Evolutionary conservation across 2,329 filamentous ascomycete species (phyloP).

Genomic region (Fusarium mundagurra): DNA sequence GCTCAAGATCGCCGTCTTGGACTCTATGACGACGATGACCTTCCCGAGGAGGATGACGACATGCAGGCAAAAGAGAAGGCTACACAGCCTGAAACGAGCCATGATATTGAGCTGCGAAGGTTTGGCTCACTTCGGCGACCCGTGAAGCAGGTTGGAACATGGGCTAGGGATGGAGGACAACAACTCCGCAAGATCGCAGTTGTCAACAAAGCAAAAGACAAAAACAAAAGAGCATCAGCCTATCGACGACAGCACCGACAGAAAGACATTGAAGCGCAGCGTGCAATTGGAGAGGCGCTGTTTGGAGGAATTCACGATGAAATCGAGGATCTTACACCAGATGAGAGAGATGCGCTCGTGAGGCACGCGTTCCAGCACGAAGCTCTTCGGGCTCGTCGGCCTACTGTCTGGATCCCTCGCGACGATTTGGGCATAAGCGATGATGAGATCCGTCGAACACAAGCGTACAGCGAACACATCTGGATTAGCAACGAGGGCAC

Average conservation of each 20-base stretch:
- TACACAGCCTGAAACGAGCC: too few relatives aligned
- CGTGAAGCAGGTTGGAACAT: conserved; percentile 53
- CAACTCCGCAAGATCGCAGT: conserved; percentile 57
- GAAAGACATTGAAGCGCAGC: conserved; percentile 77
- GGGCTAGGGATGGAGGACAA: conserved; percentile 57
- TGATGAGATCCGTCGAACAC: conserved; percentile 85
- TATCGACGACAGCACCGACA: conserved; percentile 60
- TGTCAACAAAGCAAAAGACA: conserved; percentile 36
- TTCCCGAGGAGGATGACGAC: conserved; percentile 55
- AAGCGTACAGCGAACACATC: conserved; percentile 78
- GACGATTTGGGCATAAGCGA: conserved; percentile 92
- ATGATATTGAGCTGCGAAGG: conserved; percentile 50
- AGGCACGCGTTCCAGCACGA: conserved; percentile 91
- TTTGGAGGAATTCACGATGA: conserved; percentile 92
- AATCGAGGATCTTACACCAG: conserved; percentile 91
- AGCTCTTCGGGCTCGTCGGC: conserved; percentile 83
- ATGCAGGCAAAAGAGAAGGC: too few relatives aligned
- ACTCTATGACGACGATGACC: conserved; percentile 62
- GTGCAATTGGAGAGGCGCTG: conserved; percentile 78
- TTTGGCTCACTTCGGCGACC: conserved; percentile 54
- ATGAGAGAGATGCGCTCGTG: conserved; percentile 86
- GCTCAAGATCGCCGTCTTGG: conserved; percentile 78
- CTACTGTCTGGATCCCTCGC: conserved; percentile 92
- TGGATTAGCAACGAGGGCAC: conserved; percentile 97
- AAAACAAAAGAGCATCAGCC: conserved; percentile 52